phyloP scores from a whole-genome alignment of 75 land plant species.

The Picea glauca region DNA sequence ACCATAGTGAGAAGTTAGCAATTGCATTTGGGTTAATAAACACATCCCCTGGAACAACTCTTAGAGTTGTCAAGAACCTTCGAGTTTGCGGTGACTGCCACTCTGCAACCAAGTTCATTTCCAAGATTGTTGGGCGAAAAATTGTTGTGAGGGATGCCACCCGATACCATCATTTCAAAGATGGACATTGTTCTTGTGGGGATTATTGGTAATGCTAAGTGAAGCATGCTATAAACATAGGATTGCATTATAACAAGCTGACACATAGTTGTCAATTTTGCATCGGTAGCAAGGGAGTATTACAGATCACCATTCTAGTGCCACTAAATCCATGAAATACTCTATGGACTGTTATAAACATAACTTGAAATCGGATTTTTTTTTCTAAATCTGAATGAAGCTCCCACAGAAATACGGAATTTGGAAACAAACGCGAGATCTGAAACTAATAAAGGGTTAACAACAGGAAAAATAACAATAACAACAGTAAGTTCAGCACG shows the following conservation, averaged over 20 bases:
- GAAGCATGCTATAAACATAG: neutral
- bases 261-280: neutral
- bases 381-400: no score
- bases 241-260: neutral
- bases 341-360: no score
- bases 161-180: conserved; percentile 13
- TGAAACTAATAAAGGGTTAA: no score
- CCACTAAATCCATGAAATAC: no score
- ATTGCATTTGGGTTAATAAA: conserved; percentile 28
- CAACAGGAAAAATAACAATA: no score
- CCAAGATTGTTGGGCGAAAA: conserved; percentile 9
- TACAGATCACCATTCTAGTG: no score
- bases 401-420: no score
- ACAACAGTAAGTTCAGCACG: no score
- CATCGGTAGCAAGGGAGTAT: neutral
- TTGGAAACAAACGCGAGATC: no score
- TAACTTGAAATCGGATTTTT: no score
- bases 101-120: conserved; percentile 11
- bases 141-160: conserved; percentile 11
- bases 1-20: conserved; percentile 33
- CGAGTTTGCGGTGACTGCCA: conserved; percentile 13
- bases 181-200: conserved; percentile 10
- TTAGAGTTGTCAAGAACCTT: conserved; percentile 25
- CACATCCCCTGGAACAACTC: conserved; percentile 6
- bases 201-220: conserved; percentile 2